Evolutionary conservation across 2,329 filamentous ascomycete species (phyloP).

Genomic region (Cadophora gregata): DNA sequence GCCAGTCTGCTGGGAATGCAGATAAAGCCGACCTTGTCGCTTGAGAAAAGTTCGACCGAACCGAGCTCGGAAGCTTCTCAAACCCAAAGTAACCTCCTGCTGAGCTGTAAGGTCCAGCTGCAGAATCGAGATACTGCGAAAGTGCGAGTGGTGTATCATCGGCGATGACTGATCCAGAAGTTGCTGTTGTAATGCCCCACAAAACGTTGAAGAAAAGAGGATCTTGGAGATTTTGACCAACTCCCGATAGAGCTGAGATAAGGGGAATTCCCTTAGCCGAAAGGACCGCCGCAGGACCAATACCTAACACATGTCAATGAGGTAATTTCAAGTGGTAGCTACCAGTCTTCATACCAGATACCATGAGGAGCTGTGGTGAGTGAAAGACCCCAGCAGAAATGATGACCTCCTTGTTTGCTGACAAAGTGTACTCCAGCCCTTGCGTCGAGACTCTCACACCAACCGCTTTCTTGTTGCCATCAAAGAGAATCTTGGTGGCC

Average conservation of each 20-base stretch:
- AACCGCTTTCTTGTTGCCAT: conserved; percentile 23
- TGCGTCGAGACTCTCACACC: conserved; percentile 45
- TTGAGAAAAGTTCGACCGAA: conserved; percentile 43
- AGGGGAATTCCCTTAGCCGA: conserved; percentile 52
- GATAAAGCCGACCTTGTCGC: conserved; percentile 46
- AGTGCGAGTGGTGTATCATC: conserved; percentile 18
- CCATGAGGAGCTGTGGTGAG: conserved; percentile 52
- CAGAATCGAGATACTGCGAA: conserved; percentile 24
- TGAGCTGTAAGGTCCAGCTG: conserved; percentile 24
- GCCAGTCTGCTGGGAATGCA: conserved; percentile 44
- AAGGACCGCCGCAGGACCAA: conserved; percentile 53
- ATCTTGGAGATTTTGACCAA: conserved; percentile 58
- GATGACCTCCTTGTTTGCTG: conserved; percentile 42
- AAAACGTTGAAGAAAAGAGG: conserved; percentile 37
- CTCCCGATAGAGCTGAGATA: conserved; percentile 54
- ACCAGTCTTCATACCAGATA: conserved; percentile 48
- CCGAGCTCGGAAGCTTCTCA: conserved; percentile 36
- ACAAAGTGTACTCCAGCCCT: conserved; percentile 44
- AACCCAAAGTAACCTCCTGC: conserved; percentile 47
- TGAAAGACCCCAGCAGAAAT: conserved; percentile 53
- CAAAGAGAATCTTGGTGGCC: conserved; percentile 31
- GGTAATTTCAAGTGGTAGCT: conserved; percentile 54
- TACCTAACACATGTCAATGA: conserved; percentile 41
- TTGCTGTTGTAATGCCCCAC: conserved; percentile 43
- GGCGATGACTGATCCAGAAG: background rate